Conservation (phyloP, 2,329 filamentous ascomycete genomes). For the Pseudocercospora eumusae region DNA sequence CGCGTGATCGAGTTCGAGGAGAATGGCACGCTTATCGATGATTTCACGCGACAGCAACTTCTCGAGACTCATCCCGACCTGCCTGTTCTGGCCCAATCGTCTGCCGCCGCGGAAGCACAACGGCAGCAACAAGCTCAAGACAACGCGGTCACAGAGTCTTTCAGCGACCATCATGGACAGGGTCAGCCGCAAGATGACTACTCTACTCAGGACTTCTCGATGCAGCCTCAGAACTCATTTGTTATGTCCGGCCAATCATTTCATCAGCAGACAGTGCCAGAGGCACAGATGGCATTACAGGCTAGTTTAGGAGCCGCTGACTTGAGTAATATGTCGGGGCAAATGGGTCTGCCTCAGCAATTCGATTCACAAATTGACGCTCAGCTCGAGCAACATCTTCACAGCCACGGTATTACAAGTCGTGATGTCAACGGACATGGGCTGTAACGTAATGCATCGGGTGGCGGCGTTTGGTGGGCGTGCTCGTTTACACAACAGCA, state of each 20-base stretch:
- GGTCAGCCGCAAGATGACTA: background rate
- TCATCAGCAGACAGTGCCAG: conserved; percentile 12
- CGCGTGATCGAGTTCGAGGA: conserved; percentile 39
- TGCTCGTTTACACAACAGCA: background rate
- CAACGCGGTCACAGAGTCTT: background rate
- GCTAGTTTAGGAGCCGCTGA: conserved; percentile 10
- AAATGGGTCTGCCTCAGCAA: conserved; percentile 6
- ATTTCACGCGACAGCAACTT: conserved; percentile 28
- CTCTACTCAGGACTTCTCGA: conserved; percentile 4
- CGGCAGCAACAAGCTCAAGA: conserved; percentile 9
- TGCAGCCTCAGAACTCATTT: conserved; percentile 2
- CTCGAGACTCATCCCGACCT: conserved; percentile 36
- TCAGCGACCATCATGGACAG: background rate
- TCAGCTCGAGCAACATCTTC: conserved; percentile 19
- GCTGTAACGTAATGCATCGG: background rate
- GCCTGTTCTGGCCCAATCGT: conserved; percentile 24
- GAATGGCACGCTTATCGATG: conserved; percentile 35
- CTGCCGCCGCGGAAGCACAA: conserved; percentile 2
- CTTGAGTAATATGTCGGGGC: conserved; percentile 5
- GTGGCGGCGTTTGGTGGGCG: background rate
- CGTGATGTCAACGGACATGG: conserved; percentile 2
- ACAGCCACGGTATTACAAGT: background rate
- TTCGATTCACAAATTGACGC: conserved; percentile 18
- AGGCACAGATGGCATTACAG: conserved; percentile 17
- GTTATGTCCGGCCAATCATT: background rate